phyloP scores from a whole-genome alignment of 345 rosid genomes.

The Limnanthes douglasii region DNA sequence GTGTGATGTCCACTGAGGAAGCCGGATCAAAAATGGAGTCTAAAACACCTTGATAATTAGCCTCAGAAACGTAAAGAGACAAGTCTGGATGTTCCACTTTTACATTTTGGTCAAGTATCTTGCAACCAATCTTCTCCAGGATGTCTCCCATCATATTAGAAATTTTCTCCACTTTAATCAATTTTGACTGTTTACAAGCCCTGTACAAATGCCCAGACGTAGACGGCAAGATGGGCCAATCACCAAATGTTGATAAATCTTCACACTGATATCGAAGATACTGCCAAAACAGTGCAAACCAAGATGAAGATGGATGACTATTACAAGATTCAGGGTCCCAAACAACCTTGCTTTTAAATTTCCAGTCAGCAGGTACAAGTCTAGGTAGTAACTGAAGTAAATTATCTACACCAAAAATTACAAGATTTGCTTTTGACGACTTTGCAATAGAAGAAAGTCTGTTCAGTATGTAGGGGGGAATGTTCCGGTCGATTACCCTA shows the following conservation, averaged over 20 bases:
- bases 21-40: constrained; percentile 50
- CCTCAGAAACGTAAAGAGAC: constrained; percentile 44
- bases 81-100: constrained; percentile 63
- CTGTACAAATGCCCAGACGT: constrained; percentile 59
- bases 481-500: constrained; percentile 50
- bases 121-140: constrained; percentile 79
- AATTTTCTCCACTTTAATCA: constrained; percentile 51
- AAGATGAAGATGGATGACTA: constrained; percentile 58
- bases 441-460: constrained; percentile 63
- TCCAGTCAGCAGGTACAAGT: constrained; percentile 85
- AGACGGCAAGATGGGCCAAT: constrained; percentile 93
- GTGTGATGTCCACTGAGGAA: constrained; percentile 24
- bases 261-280: constrained; percentile 50
- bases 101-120: constrained; percentile 39
- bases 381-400: constrained; percentile 52
- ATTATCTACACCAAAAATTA: constrained; percentile 30
- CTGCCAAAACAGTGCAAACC: constrained; percentile 82
- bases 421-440: constrained; percentile 49
- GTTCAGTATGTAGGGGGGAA: constrained; percentile 34
- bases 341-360: constrained; percentile 38
- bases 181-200: constrained; percentile 60
- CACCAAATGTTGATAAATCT: constrained; percentile 50
- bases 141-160: constrained; percentile 35
- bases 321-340: constrained; percentile 51
- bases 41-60: constrained; percentile 53